Conservation (phyloP, 768 basidiomycete species). For the Psilocybe cyanescens region DNA sequence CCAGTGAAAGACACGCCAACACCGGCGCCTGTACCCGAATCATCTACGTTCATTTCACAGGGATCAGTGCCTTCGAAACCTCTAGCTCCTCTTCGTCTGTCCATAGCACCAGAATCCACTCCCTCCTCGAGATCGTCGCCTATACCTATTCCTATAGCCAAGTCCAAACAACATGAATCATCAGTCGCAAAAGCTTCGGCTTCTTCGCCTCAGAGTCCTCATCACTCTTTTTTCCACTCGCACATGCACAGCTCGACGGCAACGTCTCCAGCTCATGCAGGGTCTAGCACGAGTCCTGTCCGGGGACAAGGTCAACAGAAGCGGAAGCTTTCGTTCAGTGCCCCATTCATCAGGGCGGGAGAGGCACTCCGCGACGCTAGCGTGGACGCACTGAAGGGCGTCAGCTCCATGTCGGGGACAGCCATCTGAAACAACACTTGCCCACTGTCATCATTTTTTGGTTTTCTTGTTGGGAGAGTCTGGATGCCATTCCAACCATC, state of each 20-base stretch:
- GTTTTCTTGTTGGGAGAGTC: not conserved
- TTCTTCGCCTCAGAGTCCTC: not conserved
- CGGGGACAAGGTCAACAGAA: constrained; percentile 6
- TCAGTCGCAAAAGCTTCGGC: not conserved
- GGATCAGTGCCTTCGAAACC: not conserved
- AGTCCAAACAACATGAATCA: not conserved
- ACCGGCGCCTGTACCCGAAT: not conserved
- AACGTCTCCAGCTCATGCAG: not conserved
- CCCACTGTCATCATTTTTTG: not conserved
- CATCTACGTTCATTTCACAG: too few relatives aligned
- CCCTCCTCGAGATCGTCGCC: not conserved
- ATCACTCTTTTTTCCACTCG: not conserved
- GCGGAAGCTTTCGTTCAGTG: constrained; percentile 32
- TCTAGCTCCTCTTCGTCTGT: not conserved
- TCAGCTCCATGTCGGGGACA: constrained; percentile 35
- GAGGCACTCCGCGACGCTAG: constrained; percentile 28
- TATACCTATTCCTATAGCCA: constrained; percentile 5
- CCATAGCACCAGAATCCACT: not conserved
- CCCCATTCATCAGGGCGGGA: constrained; percentile 32
- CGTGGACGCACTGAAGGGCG: constrained; percentile 46
- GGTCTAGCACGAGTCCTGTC: not conserved
- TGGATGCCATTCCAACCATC: not conserved
- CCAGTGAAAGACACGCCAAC: not conserved
- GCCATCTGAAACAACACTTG: not conserved
- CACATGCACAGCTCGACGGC: not conserved